phyloP scores from a whole-genome alignment of 352 stramenopile species.

The Globisporangium iwayamae region DNA sequence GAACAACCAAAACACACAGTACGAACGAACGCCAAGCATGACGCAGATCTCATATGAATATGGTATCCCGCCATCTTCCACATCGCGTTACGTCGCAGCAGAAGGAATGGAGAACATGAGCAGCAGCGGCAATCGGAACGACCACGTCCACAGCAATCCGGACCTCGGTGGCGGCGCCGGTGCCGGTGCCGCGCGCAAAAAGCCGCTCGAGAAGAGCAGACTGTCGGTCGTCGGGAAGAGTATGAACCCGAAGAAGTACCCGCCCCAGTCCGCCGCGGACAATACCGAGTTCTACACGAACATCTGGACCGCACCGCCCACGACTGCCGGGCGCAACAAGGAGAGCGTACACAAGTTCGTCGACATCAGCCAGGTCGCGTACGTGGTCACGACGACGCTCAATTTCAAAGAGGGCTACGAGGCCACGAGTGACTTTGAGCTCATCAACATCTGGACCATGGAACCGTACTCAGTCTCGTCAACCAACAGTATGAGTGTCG shows the following conservation, averaged over 20 bases:
- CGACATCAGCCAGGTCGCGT: slow-evolving; percentile 75
- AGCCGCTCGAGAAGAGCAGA: slow-evolving; percentile 58
- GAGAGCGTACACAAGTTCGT: slow-evolving; percentile 43
- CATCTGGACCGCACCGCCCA: slow-evolving; percentile 51
- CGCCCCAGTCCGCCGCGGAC: slow-evolving; percentile 24
- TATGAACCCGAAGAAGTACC: slow-evolving; percentile 37
- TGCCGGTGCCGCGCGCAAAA: slow-evolving; percentile 25
- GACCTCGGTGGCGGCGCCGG: slow-evolving; percentile 5
- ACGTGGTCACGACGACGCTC: slow-evolving; percentile 61
- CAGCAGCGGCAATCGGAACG: background rate
- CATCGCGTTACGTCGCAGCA: too few species aligned
- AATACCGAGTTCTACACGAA: slow-evolving; percentile 82
- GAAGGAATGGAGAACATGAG: background rate
- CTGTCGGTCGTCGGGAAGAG: slow-evolving; percentile 35
- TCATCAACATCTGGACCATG: slow-evolving; percentile 55
- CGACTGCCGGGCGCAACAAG: slow-evolving; percentile 16
- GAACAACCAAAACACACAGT: background rate
- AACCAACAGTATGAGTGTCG: slow-evolving; percentile 18
- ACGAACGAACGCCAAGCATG: background rate
- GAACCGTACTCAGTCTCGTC: slow-evolving; percentile 18
- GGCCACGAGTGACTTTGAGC: slow-evolving; percentile 19
- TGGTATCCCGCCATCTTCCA: background rate
- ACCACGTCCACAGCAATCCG: background rate
- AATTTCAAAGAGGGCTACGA: slow-evolving; percentile 74
- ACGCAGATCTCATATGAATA: slow-evolving; percentile 18